phyloP scores from a whole-genome alignment of 1,284 basidiomycete genomes.

The Microbotryum lychnidis-dioicae region DNA sequence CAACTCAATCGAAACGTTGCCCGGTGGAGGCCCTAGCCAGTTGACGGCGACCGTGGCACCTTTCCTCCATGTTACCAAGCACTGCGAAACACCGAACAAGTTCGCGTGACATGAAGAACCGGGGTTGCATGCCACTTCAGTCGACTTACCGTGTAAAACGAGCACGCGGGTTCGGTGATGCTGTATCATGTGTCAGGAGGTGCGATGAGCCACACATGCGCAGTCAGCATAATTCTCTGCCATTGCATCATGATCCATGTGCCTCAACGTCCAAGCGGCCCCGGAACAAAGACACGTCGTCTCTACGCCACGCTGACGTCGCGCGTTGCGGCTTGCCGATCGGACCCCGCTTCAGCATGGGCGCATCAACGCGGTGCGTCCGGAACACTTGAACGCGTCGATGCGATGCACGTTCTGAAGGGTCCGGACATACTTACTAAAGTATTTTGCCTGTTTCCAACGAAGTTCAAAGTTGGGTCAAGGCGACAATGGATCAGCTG shows the following conservation, averaged over 20 bases:
- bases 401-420: too few relatives aligned
- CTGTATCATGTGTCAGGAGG: conserved; percentile 7
- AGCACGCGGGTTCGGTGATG: conserved; percentile 28
- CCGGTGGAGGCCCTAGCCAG: conserved; percentile 27
- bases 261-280: too few relatives aligned
- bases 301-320: too few relatives aligned
- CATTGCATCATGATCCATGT: neutral
- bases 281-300: neutral
- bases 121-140: neutral
- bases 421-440: conserved; percentile 10
- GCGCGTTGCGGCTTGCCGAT: too few relatives aligned
- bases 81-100: conserved; percentile 1
- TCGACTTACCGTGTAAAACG: conserved; percentile 16
- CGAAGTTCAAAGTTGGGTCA: neutral
- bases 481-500: neutral
- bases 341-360: too few relatives aligned
- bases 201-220: neutral
- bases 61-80: conserved; percentile 25
- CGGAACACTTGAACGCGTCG: too few relatives aligned
- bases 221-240: neutral
- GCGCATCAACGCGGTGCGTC: too few relatives aligned
- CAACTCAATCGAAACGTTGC: conserved; percentile 25
- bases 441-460: conserved; percentile 7
- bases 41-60: conserved; percentile 27
- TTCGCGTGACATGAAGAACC: neutral